Conservation (phyloP, 2,329 filamentous ascomycete species). For the Fusarium pseudonygamai region DNA sequence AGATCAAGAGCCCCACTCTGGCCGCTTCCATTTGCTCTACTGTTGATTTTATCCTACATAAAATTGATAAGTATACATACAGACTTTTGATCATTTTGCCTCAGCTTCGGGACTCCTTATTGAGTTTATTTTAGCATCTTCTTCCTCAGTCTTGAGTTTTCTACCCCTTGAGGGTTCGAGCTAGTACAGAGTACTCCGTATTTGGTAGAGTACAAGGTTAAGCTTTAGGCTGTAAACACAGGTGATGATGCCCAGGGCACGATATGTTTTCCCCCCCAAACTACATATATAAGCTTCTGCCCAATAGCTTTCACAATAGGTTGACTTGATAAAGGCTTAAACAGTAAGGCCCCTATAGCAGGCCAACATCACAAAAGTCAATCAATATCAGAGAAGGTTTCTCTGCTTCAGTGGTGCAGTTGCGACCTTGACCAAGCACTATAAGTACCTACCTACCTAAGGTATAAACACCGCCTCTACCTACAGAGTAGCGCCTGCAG, state of each 20-base stretch:
- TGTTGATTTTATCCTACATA: not conserved
- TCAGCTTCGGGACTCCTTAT: not conserved
- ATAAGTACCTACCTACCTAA: no score
- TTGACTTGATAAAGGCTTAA: no score
- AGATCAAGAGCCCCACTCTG: not conserved
- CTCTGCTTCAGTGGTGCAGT: no score
- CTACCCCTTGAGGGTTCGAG: not conserved
- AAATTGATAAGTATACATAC: no score
- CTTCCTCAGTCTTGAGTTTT: not conserved
- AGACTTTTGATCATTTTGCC: not conserved
- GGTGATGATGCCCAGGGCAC: not conserved
- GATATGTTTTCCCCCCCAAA: not conserved
- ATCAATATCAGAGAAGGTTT: no score
- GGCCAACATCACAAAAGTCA: no score
- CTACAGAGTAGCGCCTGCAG: no score
- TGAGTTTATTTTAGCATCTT: not conserved
- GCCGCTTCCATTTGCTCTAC: not conserved
- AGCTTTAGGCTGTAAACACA: not conserved
- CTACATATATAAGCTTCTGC: not conserved
- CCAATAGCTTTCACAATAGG: not conserved
- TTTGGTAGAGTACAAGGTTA: not conserved
- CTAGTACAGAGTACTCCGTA: not conserved
- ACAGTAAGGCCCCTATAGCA: no score
- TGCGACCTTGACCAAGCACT: no score
- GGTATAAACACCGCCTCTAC: no score